Evolutionary conservation across 2,329 filamentous ascomycete species (phyloP).

Genomic region (Pseudogymnoascus verrucosus): DNA sequence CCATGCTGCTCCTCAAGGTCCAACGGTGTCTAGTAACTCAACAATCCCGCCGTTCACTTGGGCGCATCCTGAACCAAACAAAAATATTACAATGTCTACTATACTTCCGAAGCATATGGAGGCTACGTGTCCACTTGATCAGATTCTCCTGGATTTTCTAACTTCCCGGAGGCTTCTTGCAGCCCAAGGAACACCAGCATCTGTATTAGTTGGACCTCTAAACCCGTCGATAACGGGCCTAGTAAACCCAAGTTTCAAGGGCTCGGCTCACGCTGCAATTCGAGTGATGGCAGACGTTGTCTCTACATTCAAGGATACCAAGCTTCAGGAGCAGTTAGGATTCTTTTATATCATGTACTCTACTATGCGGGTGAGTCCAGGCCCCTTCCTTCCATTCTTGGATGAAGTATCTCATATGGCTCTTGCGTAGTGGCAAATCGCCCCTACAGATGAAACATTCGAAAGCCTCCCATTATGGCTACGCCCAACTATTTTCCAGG

Average conservation of each 20-base stretch:
- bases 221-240: conserved; percentile 7
- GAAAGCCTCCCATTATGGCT: conserved; percentile 8
- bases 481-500: conserved; percentile 8
- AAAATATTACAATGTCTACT: neutral
- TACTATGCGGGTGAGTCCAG: neutral
- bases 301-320: conserved; percentile 7
- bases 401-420: neutral
- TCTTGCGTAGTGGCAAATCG: neutral
- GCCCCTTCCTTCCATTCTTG: neutral
- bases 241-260: neutral
- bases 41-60: neutral
- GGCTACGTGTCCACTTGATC: conserved; percentile 9
- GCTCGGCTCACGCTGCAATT: neutral
- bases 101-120: conserved; percentile 9
- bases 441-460: conserved; percentile 1
- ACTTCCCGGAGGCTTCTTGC: neutral
- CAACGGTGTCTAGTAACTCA: neutral
- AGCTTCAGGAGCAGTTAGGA: conserved; percentile 6
- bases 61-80: neutral
- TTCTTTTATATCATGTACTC: conserved; percentile 10
- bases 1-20: neutral
- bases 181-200: conserved; percentile 1
- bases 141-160: conserved; percentile 9
- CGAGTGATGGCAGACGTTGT: conserved; percentile 11
- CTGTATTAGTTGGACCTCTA: neutral